Base-by-base conservation (phyloP, 164 flowering plant genomes). In the Vitis cinerea region DNA sequence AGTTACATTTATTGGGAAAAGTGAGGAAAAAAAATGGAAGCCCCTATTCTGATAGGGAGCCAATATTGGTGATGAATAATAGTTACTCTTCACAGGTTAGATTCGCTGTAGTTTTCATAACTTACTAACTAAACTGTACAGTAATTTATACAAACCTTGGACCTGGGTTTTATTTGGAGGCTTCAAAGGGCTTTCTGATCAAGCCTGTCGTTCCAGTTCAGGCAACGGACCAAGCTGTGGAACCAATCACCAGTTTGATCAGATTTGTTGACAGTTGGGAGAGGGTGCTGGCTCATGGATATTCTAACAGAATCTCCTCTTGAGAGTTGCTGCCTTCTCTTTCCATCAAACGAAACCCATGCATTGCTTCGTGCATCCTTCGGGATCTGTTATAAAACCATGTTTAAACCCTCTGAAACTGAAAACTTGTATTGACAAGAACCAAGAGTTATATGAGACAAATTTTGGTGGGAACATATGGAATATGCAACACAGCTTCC, bases 171-270 rank as follows among this genome's bases (percentile, higher is more conserved):
- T 11, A 50, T 19, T 57, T 64, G 29, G 10, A 55, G 9, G 51
- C 59, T 59, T 83, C 84, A 95, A n/a, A 96, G 80, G 70, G 99
- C 97, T 80, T n/a, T 96, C 74, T 96, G 98, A 75, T 96, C 99
- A 11, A 88, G 78, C 76, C 98, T 86, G 67, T 96, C 98, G 54
- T 96, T 96, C 99, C 99, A 96, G 73, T 96, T 96, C 49, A 93
- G 78, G 81, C 99, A 96, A 59, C 99, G 93, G 64, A 92, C 85
- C 77, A 96, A 86, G 84, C 99, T 96, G 74, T 60, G 92, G 80
- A 96, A 96, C 99, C 99, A 96, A 71, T 93, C 99, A 68, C 99
- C 93, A 10, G 99, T 96, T 82, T 93, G 99, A 77, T 96, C 99
- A 16, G 71, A 81, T 73, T 96, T 96, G 83, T 96, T 96, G 69